Evolutionary conservation across 2,329 filamentous ascomycete genomes (phyloP), one percentile per base, ranked within the genome.

Genomic region (Claviceps sp.): DNA sequence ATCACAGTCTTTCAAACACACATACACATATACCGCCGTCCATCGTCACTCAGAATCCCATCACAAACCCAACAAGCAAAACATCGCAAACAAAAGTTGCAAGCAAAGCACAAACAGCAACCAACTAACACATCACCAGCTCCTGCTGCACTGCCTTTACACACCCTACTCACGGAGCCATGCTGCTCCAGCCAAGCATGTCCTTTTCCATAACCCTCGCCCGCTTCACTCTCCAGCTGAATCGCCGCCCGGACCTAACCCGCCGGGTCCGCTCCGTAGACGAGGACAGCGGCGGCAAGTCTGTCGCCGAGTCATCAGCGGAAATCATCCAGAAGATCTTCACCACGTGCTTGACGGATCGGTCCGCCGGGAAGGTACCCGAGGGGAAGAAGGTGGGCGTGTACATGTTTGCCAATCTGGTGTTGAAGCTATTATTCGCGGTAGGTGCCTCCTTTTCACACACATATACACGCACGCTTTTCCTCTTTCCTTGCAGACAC

Each of bases 311-410:
- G 65, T 81, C 84, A 26, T 89, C 89, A 2, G 89, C 89, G 17
- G 91, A 96, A 62, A 85, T 88, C 49, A 86, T 96, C 54, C 85
- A 94, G 55, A 87, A 89, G 64, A 89, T 90, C 22, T 95, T 96
- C 63, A 93, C 88, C 11, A 89, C 88, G 41, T 96, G 91, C 57
- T 71, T 95, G 38, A 89, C 86, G 4, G 89, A 95, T 64, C 80
- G 88, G 48, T 84, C 80, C 1, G 82, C 82, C 17, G 81, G 78
- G 26, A 74, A 80, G 13, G 78, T 77, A 54, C 88, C 89, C 0
- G 85, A 90, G 60, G 89, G 89, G 51, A 94, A 90, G 64, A 89
- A 91, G 62, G 71, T 85, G 11, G 90, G 88, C 44, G 89, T 96
- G 56, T 96, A 96, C 69, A 82, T 87, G 54, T 89, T 95, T 68